Evolutionary conservation across 1,284 basidiomycete species (phyloP).

Genomic region (Ustilago tritici): DNA sequence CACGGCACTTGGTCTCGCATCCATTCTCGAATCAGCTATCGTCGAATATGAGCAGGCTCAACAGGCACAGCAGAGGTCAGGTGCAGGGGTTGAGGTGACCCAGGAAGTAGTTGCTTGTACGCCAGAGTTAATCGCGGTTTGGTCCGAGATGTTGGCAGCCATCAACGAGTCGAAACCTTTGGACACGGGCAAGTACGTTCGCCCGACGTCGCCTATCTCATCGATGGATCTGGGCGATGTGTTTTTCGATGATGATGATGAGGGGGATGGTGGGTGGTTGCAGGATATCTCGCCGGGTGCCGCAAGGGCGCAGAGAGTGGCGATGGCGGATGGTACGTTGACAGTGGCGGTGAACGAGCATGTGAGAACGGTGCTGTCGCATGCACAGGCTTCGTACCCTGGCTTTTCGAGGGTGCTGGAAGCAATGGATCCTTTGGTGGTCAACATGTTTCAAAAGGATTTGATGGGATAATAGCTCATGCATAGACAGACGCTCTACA

Average conservation of each 20-base stretch:
- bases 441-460: slow-evolving; percentile 62
- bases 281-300: slow-evolving; percentile 61
- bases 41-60: slow-evolving; percentile 25
- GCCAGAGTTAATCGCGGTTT: slow-evolving; percentile 59
- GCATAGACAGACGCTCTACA: background rate
- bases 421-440: slow-evolving; percentile 61
- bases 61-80: background rate
- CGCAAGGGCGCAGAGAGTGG: slow-evolving; percentile 47
- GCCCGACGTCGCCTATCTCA: slow-evolving; percentile 47
- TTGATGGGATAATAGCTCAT: slow-evolving; percentile 23
- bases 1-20: slow-evolving; percentile 58
- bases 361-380: slow-evolving; percentile 48
- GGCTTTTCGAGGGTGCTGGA: slow-evolving; percentile 38
- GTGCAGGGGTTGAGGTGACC: background rate
- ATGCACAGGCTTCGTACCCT: slow-evolving; percentile 42
- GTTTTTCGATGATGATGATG: slow-evolving; percentile 45
- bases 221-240: slow-evolving; percentile 48
- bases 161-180: slow-evolving; percentile 47
- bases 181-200: slow-evolving; percentile 31
- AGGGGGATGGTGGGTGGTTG: slow-evolving; percentile 50
- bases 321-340: slow-evolving; percentile 51
- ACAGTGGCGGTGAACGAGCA: slow-evolving; percentile 43
- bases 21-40: slow-evolving; percentile 36
- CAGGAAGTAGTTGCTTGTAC: slow-evolving; percentile 30
- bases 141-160: slow-evolving; percentile 64